phyloP scores from a whole-genome alignment of 179 eudicot species.

The Gypsophila paniculata region DNA sequence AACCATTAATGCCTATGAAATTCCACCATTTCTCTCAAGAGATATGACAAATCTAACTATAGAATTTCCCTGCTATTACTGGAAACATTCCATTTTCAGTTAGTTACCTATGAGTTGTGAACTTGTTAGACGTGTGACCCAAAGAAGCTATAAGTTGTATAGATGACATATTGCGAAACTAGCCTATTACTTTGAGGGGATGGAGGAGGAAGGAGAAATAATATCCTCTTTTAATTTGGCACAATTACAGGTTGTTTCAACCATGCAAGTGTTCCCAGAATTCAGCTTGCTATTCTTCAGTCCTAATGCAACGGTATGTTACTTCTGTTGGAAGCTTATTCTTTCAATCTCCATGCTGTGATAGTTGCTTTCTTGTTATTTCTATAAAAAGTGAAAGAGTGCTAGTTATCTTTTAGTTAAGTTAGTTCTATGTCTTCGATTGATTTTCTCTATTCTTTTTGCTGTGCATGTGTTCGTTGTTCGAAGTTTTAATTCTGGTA shows the following conservation, averaged over 20 bases:
- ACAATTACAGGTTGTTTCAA: constrained; percentile 63
- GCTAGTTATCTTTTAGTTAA: background rate
- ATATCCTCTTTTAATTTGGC: constrained; percentile 15
- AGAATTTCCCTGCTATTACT: background rate
- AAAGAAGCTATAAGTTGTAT: background rate
- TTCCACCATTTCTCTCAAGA: background rate
- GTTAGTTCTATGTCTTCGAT: background rate
- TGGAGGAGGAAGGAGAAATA: background rate
- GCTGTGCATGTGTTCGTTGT: background rate
- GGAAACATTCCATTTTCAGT: background rate
- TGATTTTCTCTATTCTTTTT: background rate
- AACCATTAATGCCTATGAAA: constrained; percentile 1
- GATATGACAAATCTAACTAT: background rate
- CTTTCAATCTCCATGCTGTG: background rate
- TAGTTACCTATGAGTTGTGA: background rate
- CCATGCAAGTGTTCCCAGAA: constrained; percentile 56
- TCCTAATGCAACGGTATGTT: constrained; percentile 56
- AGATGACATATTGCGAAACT: background rate
- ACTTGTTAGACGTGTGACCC: background rate
- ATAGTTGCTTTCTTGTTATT: background rate
- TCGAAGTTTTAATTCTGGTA: background rate
- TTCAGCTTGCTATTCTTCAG: constrained; percentile 57
- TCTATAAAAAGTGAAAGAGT: background rate
- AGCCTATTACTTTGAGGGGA: background rate
- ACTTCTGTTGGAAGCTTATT: constrained; percentile 1